A percentile compares a stretch with the other conserved stretches of the same genome.
These are phyloP conservation scores for Tricholoma hemisulphureum DNA, from an alignment of 768 basidiomycete genomes.

Conservation along the genomic window DNA sequence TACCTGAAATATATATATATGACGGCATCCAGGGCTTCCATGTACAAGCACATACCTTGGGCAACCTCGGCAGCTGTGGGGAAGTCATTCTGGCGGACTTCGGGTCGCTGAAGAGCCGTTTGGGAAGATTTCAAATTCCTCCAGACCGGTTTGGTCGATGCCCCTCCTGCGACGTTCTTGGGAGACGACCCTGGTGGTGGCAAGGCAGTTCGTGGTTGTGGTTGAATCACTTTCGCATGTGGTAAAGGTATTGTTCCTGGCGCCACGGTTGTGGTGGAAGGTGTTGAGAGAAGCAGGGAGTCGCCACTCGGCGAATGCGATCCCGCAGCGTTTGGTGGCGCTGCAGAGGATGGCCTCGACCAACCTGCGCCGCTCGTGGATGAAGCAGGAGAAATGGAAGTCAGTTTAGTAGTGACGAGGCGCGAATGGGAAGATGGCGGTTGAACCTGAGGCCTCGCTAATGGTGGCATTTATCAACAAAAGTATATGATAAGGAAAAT, in stretches of 20 bases:
- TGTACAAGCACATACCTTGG: constrained; percentile 51
- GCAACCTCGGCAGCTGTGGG: constrained; percentile 97
- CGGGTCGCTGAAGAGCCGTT: constrained; percentile 36
- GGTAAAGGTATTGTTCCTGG: constrained; percentile 48
- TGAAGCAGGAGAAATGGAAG: constrained; percentile 58
- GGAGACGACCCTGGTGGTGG: constrained; percentile 27
- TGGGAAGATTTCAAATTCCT: constrained; percentile 50
- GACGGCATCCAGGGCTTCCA: neutral
- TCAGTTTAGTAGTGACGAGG: constrained; percentile 85
- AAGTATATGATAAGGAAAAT: constrained; percentile 5
- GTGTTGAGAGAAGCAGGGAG: constrained; percentile 38
- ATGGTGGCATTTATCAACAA: constrained; percentile 15
- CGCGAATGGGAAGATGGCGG: constrained; percentile 65
- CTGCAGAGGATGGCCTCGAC: constrained; percentile 76
- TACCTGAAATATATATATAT: constrained; percentile 17
- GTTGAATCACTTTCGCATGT: constrained; percentile 65
- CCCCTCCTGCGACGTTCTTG: constrained; percentile 30
- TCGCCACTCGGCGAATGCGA: constrained; percentile 46
- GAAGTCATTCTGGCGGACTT: constrained; percentile 67
- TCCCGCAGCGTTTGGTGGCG: constrained; percentile 49
- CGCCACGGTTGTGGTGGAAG: constrained; percentile 29
- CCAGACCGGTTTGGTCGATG: constrained; percentile 64
- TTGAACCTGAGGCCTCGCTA: constrained; percentile 60
- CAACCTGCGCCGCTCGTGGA: constrained; percentile 64
- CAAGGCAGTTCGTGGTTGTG: constrained; percentile 51